Conservation (phyloP, 176 grass and related monocot genomes). For the Carex scoparia region DNA sequence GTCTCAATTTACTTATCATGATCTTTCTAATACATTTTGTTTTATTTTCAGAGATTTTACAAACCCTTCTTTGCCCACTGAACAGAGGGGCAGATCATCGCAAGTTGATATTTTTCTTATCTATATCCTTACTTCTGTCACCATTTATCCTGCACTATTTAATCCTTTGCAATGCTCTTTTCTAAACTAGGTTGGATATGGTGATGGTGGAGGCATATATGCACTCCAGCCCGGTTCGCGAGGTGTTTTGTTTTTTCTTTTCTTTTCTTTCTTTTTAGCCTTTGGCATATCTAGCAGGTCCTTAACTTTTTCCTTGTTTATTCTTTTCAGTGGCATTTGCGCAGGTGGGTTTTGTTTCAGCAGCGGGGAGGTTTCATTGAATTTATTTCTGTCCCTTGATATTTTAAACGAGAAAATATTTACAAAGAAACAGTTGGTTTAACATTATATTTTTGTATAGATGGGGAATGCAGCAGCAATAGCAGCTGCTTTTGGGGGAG, state of each 20-base stretch:
- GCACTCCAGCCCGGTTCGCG: conserved; percentile 13
- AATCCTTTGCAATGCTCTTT: conserved; percentile 1
- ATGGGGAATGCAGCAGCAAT: conserved; percentile 49
- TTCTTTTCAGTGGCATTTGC: conserved; percentile 28
- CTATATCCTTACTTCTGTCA: neutral
- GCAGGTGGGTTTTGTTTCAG: conserved; percentile 28
- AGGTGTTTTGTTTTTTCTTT: conserved; percentile 15
- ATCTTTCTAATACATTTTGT: neutral
- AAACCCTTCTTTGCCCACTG: conserved; percentile 53
- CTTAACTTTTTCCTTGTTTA: neutral
- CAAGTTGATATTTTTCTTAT: conserved; percentile 33
- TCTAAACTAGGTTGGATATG: conserved; percentile 28
- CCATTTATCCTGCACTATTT: neutral
- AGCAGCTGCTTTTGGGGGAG: conserved; percentile 45
- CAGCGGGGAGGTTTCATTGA: neutral
- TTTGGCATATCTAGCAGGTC: conserved; percentile 3
- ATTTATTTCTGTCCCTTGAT: neutral
- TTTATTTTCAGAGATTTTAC: conserved; percentile 50
- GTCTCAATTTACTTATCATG: neutral
- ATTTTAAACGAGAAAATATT: neutral
- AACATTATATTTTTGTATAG: conserved; percentile 3
- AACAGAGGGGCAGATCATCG: conserved; percentile 52
- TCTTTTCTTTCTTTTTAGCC: neutral
- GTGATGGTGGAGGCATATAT: conserved; percentile 27
- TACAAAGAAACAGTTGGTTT: neutral